A percentile compares a stretch with the other conserved stretches of the same genome.
Conservation (phyloP, 345 rosid species). For the Syzygium jambos region DNA sequence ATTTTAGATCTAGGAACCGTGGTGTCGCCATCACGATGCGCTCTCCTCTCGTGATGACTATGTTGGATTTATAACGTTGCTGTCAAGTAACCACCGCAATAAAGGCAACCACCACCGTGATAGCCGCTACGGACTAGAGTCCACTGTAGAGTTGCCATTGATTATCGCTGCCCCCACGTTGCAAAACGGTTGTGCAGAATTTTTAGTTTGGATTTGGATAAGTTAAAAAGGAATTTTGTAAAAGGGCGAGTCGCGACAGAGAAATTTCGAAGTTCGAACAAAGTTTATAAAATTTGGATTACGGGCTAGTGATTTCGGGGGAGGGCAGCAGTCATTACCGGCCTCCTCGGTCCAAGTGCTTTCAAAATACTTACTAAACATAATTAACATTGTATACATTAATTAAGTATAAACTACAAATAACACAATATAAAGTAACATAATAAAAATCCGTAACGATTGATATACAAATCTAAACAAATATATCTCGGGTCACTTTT, state of each 20-base stretch:
- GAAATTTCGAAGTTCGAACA: neutral
- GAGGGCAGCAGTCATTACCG: neutral
- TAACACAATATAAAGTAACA: neutral
- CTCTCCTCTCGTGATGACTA: neutral
- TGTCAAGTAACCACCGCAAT: neutral
- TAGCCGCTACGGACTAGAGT: neutral
- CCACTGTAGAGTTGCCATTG: neutral
- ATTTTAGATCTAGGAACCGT: neutral
- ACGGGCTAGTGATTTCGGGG: neutral
- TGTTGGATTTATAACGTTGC: neutral
- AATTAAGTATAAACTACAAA: neutral
- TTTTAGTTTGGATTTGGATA: neutral
- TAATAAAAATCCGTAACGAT: neutral
- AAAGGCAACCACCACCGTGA: neutral
- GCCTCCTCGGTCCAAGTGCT: neutral
- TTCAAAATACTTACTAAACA: neutral
- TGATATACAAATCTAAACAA: neutral
- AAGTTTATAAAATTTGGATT: neutral
- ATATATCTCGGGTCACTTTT: neutral
- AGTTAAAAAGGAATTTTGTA: neutral
- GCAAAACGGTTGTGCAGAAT: neutral
- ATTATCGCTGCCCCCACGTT: neutral
- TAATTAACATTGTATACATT: neutral
- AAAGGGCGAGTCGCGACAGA: neutral
- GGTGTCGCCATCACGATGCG: rapidly evolving